phyloP scores from a whole-genome alignment of 2,329 filamentous ascomycete species.

The Botrytis fabae region DNA sequence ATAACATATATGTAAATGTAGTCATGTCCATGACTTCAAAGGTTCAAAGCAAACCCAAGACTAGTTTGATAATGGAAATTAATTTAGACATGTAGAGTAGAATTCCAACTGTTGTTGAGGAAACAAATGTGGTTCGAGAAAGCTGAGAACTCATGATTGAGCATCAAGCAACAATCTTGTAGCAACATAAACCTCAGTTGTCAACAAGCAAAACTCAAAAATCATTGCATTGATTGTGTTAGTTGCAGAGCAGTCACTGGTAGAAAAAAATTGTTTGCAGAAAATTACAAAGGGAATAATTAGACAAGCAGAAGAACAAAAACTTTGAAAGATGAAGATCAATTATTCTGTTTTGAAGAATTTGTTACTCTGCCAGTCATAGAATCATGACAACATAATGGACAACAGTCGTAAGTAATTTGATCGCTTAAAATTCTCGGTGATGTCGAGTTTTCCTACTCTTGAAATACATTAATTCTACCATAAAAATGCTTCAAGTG shows the following conservation, averaged over 20 bases:
- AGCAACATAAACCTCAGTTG: neutral
- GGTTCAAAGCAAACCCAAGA: neutral
- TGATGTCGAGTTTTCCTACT: too few relatives aligned
- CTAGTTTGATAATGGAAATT: fast-evolving
- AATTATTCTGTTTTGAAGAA: too few relatives aligned
- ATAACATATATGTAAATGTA: too few relatives aligned
- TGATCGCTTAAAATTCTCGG: too few relatives aligned
- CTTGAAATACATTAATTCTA: too few relatives aligned
- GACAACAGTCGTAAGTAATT: too few relatives aligned
- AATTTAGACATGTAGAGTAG: neutral
- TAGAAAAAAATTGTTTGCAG: neutral
- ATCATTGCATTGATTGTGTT: neutral
- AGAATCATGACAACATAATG: too few relatives aligned
- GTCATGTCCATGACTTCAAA: neutral
- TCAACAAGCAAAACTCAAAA: neutral
- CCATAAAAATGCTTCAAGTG: too few relatives aligned
- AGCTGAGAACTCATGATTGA: neutral
- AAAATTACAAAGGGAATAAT: neutral
- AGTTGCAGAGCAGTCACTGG: neutral
- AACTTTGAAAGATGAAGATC: too few relatives aligned
- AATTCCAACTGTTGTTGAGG: too few relatives aligned
- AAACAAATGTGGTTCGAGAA: neutral
- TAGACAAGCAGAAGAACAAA: neutral
- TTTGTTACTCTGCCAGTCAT: too few relatives aligned
- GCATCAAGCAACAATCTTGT: neutral